Evolutionary conservation across 2,329 filamentous ascomycete genomes (phyloP).

Genomic region (Penicillium sp.): DNA sequence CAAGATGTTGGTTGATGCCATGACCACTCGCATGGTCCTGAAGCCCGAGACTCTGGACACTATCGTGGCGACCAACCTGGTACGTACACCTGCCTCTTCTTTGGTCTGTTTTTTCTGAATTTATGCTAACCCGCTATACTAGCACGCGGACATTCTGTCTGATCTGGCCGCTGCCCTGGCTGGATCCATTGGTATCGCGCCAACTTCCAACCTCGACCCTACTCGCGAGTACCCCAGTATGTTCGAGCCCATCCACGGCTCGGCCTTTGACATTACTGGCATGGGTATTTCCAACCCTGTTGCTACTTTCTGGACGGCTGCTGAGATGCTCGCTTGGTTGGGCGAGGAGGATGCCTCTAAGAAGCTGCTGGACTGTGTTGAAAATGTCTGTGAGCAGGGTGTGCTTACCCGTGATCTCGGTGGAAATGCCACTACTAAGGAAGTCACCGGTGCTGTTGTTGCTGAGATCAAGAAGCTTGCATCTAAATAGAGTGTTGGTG

Average conservation of each 20-base stretch:
- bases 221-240: conserved; percentile 61
- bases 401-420: conserved; percentile 63
- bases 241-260: conserved; percentile 67
- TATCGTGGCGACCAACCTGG: conserved; percentile 64
- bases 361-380: conserved; percentile 60
- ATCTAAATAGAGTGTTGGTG: background rate
- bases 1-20: conserved; percentile 69
- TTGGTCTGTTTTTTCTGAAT: background rate
- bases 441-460: conserved; percentile 61
- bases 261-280: conserved; percentile 65
- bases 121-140: conserved; percentile 25
- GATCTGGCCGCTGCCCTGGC: conserved; percentile 71
- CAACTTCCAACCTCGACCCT: conserved; percentile 69
- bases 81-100: conserved; percentile 17
- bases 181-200: conserved; percentile 71
- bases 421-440: conserved; percentile 58
- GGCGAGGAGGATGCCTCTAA: conserved; percentile 61
- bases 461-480: conserved; percentile 52
- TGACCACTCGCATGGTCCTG: conserved; percentile 66
- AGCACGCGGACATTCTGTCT: conserved; percentile 67
- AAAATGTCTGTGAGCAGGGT: conserved; percentile 59
- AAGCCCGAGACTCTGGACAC: conserved; percentile 63
- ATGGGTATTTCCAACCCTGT: conserved; percentile 64
- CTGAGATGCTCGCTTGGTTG: conserved; percentile 69
- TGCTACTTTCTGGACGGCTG: conserved; percentile 69